These are phyloP conservation scores for Annona cherimola DNA, from an alignment of 164 flowering plant species.

Conservation along the genomic window DNA sequence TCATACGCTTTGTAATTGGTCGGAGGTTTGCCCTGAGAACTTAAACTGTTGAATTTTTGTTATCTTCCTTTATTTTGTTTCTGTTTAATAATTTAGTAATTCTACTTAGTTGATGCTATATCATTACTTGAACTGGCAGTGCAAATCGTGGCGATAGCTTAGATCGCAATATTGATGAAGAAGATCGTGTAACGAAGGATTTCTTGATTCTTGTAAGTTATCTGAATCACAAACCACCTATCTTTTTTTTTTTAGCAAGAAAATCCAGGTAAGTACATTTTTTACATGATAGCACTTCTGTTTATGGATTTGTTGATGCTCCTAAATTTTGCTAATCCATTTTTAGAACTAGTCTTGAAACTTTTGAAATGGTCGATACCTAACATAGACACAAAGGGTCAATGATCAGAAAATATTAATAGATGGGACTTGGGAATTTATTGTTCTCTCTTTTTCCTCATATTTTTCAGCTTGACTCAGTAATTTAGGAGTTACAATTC, in stretches of 20 bases:
- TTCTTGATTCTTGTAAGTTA: slow-evolving; percentile 88
- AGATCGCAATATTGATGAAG: slow-evolving; percentile 87
- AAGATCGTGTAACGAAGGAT: slow-evolving; percentile 63
- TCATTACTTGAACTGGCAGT: slow-evolving; percentile 39
- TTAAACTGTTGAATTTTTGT: not conserved
- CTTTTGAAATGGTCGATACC: not conserved
- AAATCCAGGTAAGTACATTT: not conserved
- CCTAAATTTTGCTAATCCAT: not conserved
- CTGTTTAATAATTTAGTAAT: too few species aligned
- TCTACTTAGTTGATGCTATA: slow-evolving; percentile 5
- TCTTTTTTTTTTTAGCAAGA: not conserved
- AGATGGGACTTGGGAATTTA: not conserved
- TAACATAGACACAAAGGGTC: not conserved
- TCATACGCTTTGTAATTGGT: slow-evolving; percentile 96
- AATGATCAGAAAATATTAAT: not conserved
- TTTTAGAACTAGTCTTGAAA: not conserved
- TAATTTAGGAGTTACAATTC: not conserved
- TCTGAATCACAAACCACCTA: not conserved
- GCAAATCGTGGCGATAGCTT: slow-evolving; percentile 98
- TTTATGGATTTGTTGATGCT: not conserved
- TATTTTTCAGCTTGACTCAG: not conserved
- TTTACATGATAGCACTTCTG: not conserved
- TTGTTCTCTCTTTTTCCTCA: not conserved
- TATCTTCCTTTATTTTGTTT: not conserved
- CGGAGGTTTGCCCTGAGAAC: slow-evolving; percentile 60